Base-by-base conservation (phyloP, 2,329 filamentous ascomycete genomes). In the Clonostachys solani region DNA sequence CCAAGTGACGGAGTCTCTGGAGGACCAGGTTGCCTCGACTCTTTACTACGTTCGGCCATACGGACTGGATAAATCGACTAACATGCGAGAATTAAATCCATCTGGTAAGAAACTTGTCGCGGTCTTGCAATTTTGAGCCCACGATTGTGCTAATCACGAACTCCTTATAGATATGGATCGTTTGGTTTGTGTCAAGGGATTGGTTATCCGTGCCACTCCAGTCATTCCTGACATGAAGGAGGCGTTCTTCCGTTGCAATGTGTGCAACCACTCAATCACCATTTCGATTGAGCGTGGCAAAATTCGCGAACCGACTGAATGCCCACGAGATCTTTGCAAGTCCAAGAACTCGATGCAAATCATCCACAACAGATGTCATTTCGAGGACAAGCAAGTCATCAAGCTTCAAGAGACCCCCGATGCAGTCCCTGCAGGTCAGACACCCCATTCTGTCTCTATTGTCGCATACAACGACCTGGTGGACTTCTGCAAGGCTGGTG, bases 221-320 rank as follows among this genome's bases (percentile, higher is more conserved):
- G 89, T 99, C 54, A 97, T 99, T 54, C 94, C 94, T 1, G 94
- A 99, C 59, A 99, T 99, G 95, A 96, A 95, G 70, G 89, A 96
- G 63, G 94, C 94, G 1, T 96, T 96, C 71, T 99, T 99, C 81
- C 87, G 89, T 53, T 99, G 94, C 71, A 89, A 90, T 49, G 83
- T 92, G 23, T 99, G 94, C 69, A 90, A 91, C 59, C 90, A 96
- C 67, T 92, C 89, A 5, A 83, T 95, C 51, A 89, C 87, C 52
- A 90, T 96, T 47, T 87, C 91, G 48, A 87, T 99, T 59, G 94
- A 99, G 63, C 87, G 94, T 60, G 94, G 95, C 65, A 94, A 92
- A 72, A 99, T 99, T 59, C 86, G 89, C 18, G 94, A 99, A 66
- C 94, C 94, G 3, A 96, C 90, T 1, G 80, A 86, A 56, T 99